A percentile compares a stretch with the other conserved stretches of the same genome.
Conservation (phyloP, 768 basidiomycete species). For the Suillus fuscotomentosus region DNA sequence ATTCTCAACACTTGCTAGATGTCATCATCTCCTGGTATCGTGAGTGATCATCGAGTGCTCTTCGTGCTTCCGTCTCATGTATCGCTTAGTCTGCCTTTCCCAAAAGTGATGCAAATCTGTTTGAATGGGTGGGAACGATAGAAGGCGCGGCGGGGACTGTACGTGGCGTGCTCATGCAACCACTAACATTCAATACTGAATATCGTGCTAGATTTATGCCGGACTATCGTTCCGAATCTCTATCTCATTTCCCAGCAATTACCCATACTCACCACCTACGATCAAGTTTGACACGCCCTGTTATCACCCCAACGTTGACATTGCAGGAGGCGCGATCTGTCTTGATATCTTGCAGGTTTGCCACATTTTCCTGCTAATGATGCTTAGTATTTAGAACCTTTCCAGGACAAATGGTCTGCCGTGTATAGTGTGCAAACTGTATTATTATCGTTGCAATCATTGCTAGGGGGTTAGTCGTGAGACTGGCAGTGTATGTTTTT, state of each 20-base stretch:
- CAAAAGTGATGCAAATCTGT: conserved; percentile 80
- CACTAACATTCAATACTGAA: conserved; percentile 5
- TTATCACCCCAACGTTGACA: conserved; percentile 90
- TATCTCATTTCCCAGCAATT: conserved; percentile 83
- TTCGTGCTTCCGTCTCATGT: neutral
- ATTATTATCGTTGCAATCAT: conserved; percentile 80
- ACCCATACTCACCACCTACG: conserved; percentile 81
- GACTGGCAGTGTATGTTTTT: neutral
- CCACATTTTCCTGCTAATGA: neutral
- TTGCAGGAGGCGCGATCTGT: conserved; percentile 74
- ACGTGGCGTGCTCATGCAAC: conserved; percentile 22
- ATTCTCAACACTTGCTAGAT: conserved; percentile 48
- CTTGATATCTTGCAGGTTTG: conserved; percentile 83
- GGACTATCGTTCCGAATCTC: conserved; percentile 81
- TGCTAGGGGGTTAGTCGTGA: conserved; percentile 72
- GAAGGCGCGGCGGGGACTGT: conserved; percentile 80
- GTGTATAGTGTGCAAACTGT: conserved; percentile 92
- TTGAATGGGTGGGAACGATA: conserved; percentile 89
- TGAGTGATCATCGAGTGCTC: conserved; percentile 36
- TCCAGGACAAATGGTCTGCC: conserved; percentile 89
- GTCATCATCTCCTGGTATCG: conserved; percentile 87
- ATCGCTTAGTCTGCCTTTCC: conserved; percentile 79
- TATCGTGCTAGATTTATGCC: conserved; percentile 59
- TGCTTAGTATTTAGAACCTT: neutral
- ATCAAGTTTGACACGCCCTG: conserved; percentile 90